Evolutionary conservation across 2,329 filamentous ascomycete genomes (phyloP).

Genomic region (Cyphellophora attinorum): DNA sequence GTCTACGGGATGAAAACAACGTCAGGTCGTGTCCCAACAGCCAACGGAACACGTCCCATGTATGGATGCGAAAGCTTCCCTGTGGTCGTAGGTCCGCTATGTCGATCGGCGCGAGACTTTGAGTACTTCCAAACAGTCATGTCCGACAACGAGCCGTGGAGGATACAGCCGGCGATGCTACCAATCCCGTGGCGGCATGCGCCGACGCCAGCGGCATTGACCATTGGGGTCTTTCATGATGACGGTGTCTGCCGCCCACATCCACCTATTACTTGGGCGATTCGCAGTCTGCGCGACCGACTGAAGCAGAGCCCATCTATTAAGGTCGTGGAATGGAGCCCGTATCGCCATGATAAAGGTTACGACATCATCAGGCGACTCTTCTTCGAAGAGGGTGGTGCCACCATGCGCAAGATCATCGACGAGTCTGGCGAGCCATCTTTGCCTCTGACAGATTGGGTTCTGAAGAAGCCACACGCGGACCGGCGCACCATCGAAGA

Average conservation of each 20-base stretch:
- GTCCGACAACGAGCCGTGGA: slow-evolving; percentile 39
- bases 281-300: too few relatives aligned
- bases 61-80: slow-evolving; percentile 29
- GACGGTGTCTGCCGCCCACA: slow-evolving; percentile 47
- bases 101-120: slow-evolving; percentile 40
- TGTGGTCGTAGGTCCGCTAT: slow-evolving; percentile 43
- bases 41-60: too few relatives aligned
- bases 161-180: slow-evolving; percentile 39
- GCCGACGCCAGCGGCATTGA: too few relatives aligned
- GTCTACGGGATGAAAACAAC: slow-evolving; percentile 32
- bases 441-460: slow-evolving; percentile 24
- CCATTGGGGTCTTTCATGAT: too few relatives aligned
- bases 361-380: slow-evolving; percentile 27
- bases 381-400: slow-evolving; percentile 46
- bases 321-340: slow-evolving; percentile 31
- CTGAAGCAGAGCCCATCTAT: slow-evolving; percentile 34
- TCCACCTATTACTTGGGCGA: slow-evolving; percentile 47
- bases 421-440: slow-evolving; percentile 20
- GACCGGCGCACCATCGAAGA: slow-evolving; percentile 20
- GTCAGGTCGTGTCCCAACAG: slow-evolving; percentile 19
- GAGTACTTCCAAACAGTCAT: slow-evolving; percentile 31
- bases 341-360: slow-evolving; percentile 17
- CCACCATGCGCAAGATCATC: slow-evolving; percentile 23
- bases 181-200: too few relatives aligned
- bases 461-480: slow-evolving; percentile 23